Evolutionary conservation across 2,329 filamentous ascomycete species (phyloP), one percentile per base, ranked within the genome.

Genomic region (Plenodomus lindquistii): DNA sequence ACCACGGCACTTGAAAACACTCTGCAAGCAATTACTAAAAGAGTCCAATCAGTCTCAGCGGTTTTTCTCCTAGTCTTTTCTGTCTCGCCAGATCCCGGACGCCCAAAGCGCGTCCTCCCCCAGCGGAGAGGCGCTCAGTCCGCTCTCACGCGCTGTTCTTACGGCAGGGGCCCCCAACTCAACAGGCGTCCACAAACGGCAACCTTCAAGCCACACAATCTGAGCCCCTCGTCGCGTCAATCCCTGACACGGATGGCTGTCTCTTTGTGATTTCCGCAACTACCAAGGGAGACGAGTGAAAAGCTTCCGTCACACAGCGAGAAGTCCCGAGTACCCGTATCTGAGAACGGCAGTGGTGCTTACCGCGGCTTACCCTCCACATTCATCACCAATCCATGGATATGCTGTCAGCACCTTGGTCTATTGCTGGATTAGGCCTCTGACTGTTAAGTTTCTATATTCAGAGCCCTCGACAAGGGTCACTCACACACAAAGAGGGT

Each of bases 281-380:
- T 24, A 40, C 17, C 4, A 31, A 31, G 27, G 11, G 27, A 31
- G 27, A 13, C 27, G 15, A 11, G 27, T 31, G n/a, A 31, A 37
- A 17, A 17, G 40, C 40, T 29, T 41, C 45, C 20, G 27, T 37
- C 19, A 27, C 37, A 46, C 36, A 39, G 36, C 42, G 27, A 42
- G 37, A 21, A 48, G 40, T 45, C 44, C 55, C 54, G 48, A 43
- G 42, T 57, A 59, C 60, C 51, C 27, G 59, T 52, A 50, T 54
- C 49, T 16, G 43, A 47, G 42, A 40, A 24, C 46, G 20, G 37
- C 46, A 41, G 13, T 55, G 51, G 43, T 54, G 62, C 59, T 66
- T 56, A 64, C 62, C 51, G 59, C 55, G 38, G 58, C 59, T 66
- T 62, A 65, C 50, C 27, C 36, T 55, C 52, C 52, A 59, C 58